Base-by-base conservation (phyloP, 148 eudicot species). In the Camellia lanceoleosa region DNA sequence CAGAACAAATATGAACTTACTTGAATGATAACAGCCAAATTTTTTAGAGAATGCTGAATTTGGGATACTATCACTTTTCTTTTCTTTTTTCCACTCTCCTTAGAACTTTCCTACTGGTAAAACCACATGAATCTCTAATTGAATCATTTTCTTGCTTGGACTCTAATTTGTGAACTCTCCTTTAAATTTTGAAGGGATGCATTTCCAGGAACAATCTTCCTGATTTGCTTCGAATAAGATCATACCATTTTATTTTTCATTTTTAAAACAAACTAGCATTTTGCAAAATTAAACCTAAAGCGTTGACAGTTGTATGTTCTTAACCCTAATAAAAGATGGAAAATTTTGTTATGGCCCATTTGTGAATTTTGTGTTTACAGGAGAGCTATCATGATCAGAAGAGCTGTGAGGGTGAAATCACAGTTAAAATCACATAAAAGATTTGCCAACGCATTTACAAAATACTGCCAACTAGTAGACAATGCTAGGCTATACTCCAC, bases 381-480 rank as follows among this genome's bases (percentile, higher is more conserved):
- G 92, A 89, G 98, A 88, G 98, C 98, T 65, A 91, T 95, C 73
- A 84, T 90, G 77, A 90, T 92, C 82, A 85, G 97, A 87, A 91
- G 99, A 87, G 99, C 98, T 71, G 99, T 97, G 47, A 88, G 99
- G 84, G 98, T 97, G 79, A 87, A 90, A 70, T 94, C 99, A 77
- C 99, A 97, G 82, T 85, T 97, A 60, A 94, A 87, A 82, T 97
- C 99, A 44, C 99, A 97, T 88, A 97, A 94, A 83, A 91, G 99
- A 89, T 97, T 97, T 91, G 98, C 99, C 80, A 86, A 81, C 64
- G 98, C 98, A 78, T 94, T 97, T 81, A 83, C 82, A 44, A 89
- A 89, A 76, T 97, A 97, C 82, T 94, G 98, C 85, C 87, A 90
- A 10, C 85, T 97, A 64, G 99, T 97, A 82, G 99, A 97, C 78